phyloP scores from a whole-genome alignment of 179 eudicot genomes.

The Actinidia polygama region DNA sequence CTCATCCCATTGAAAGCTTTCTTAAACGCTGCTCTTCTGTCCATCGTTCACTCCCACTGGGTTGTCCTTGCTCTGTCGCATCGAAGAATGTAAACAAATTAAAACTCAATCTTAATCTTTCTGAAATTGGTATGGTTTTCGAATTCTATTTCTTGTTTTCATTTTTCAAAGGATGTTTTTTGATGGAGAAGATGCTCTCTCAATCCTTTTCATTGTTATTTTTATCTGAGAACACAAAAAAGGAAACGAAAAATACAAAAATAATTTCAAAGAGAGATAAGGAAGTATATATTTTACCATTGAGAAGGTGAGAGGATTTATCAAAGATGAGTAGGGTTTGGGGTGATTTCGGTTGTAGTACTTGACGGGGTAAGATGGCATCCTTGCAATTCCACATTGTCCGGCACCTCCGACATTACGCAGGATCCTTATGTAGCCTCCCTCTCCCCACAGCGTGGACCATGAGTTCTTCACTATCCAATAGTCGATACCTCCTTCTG shows the following conservation, averaged over 20 bases:
- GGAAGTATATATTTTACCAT: constrained; percentile 32
- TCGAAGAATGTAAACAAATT: not conserved
- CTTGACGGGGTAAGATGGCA: constrained; percentile 60
- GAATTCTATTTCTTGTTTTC: too few relatives aligned
- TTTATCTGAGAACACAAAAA: too few relatives aligned
- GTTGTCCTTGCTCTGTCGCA: constrained; percentile 64
- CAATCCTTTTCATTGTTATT: too few relatives aligned
- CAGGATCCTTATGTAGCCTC: constrained; percentile 60
- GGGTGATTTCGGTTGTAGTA: constrained; percentile 55
- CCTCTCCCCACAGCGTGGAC: constrained; percentile 44
- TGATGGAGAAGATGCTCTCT: not conserved
- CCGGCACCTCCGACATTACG: constrained; percentile 40
- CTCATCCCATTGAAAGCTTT: not conserved
- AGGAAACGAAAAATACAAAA: not conserved
- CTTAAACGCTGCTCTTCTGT: constrained; percentile 43
- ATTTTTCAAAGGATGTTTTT: not conserved
- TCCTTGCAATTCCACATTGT: constrained; percentile 60
- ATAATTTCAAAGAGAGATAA: not conserved
- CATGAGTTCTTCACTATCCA: constrained; percentile 55
- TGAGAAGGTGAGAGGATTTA: constrained; percentile 51
- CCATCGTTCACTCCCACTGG: constrained; percentile 58
- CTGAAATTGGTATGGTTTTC: not conserved
- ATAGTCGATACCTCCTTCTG: constrained; percentile 40
- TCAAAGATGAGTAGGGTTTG: constrained; percentile 68
- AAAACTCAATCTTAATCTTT: not conserved